Percentiles rank a stretch among this genome's conserved stretches.
phyloP scores from a whole-genome alignment of 306 rosid genomes.

The Mimosa bimucronata region DNA sequence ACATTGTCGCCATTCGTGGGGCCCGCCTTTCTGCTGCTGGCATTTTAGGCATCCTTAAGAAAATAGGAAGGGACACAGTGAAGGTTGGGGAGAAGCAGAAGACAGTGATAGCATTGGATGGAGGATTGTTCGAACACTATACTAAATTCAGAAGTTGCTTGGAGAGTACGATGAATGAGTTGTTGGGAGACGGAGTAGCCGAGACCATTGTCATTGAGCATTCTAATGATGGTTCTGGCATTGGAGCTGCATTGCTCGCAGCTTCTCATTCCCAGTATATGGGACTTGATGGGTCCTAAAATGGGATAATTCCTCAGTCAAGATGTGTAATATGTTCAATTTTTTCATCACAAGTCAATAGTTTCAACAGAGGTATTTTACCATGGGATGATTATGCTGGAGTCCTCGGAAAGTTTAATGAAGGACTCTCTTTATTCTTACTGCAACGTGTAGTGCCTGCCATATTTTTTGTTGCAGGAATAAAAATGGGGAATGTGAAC shows the following conservation, averaged over 20 bases:
- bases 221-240: slow-evolving; percentile 89
- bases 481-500: slow-evolving; percentile 52
- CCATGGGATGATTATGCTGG: slow-evolving; percentile 29
- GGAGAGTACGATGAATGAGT: slow-evolving; percentile 79
- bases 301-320: slow-evolving; percentile 26
- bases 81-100: slow-evolving; percentile 73
- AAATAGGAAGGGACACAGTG: slow-evolving; percentile 76
- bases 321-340: slow-evolving; percentile 32
- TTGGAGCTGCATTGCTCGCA: slow-evolving; percentile 95
- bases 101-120: slow-evolving; percentile 85
- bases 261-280: slow-evolving; percentile 90
- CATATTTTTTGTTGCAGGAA: slow-evolving; percentile 42
- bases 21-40: slow-evolving; percentile 93
- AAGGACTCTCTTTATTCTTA: slow-evolving; percentile 33
- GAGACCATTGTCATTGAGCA: slow-evolving; percentile 61
- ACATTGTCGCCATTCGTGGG: slow-evolving; percentile 84
- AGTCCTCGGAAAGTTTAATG: slow-evolving; percentile 23
- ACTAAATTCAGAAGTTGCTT: slow-evolving; percentile 67
- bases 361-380: slow-evolving; percentile 37
- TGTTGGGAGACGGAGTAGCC: slow-evolving; percentile 77
- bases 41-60: slow-evolving; percentile 77
- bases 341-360: slow-evolving; percentile 25
- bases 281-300: slow-evolving; percentile 59
- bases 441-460: slow-evolving; percentile 34
- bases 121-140: slow-evolving; percentile 92